Base-by-base conservation (phyloP, 805 yeast genomes). In the Pichia nakasei region DNA sequence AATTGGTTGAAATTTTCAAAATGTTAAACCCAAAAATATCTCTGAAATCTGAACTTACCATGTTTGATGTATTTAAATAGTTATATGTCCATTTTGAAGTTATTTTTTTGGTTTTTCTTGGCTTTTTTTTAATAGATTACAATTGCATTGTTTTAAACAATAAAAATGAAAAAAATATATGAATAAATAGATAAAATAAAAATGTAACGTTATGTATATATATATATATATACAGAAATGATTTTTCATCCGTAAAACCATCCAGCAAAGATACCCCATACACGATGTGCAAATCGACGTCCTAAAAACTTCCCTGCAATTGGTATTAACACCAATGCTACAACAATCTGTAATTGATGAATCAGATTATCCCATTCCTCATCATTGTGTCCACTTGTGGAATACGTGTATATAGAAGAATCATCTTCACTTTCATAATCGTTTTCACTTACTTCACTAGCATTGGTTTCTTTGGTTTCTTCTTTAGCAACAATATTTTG, bases 341-440 rank as follows among this genome's bases (percentile, higher is more conserved):
- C 60, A 31, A 81, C 67, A n/a, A 74, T 73, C 34, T 68, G 69
- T 44, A 83, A 56, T 58, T 82, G 88, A 37, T 65, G 63, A 39
- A 82, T 48, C 31, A 82, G 78, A 52, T 79, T 84, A 42, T 82
- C 84, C 88, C 88, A 82, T 53, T 82, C 86, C 50, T 76, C 70
- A 52, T 80, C 84, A 31, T 75, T 48, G 32, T 38, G 33, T 12
- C 48, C 21, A 35, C 58, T 64, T 1, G 66, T 56, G 31, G 57
- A 58, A 44, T 60, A 62, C 3, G 64, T 63, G 46, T 63, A 63
- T 17, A 56, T 52, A 9, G 61, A 50, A 15, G 47, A 50, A 35
- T 52, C 57, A 20, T 46, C 46, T 12, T 38, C 41, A 3, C 37
- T 47, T 11, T 45, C 46, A 13, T 40, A 42, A 9, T 48, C 50